phyloP scores from a whole-genome alignment of 2,329 filamentous ascomycete genomes.

The Chrysosporium keratinophilum region DNA sequence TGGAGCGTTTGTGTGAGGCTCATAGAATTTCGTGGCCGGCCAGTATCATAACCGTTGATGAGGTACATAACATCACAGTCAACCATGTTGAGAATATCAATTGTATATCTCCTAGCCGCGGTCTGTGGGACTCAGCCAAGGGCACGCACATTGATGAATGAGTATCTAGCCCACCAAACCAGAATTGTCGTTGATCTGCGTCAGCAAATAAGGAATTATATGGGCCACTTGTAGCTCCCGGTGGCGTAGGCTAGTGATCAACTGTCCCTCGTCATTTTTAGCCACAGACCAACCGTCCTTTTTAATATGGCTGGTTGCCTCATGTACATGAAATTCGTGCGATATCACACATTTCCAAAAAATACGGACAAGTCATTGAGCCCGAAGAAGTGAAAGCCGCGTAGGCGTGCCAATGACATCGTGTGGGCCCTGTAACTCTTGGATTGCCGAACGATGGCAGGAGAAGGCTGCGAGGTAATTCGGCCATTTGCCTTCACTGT shows the following conservation, averaged over 20 bases:
- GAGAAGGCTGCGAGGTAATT: slow-evolving; percentile 17
- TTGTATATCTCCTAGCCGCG: slow-evolving; percentile 25
- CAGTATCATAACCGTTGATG: slow-evolving; percentile 32
- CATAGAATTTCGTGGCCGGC: slow-evolving; percentile 9
- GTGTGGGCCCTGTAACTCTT: slow-evolving; percentile 7
- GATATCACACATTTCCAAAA: slow-evolving; percentile 18
- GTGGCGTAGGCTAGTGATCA: slow-evolving; percentile 11
- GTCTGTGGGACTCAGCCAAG: slow-evolving; percentile 11
- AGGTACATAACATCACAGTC: slow-evolving; percentile 28
- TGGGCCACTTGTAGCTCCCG: slow-evolving; percentile 17
- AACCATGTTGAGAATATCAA: slow-evolving; percentile 36
- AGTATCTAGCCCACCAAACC: neutral
- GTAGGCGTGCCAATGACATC: slow-evolving; percentile 13
- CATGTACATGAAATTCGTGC: slow-evolving; percentile 15
- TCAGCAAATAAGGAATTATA: slow-evolving; percentile 19
- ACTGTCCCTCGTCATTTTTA: slow-evolving; percentile 17
- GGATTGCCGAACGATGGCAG: slow-evolving; percentile 15
- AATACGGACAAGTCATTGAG: slow-evolving; percentile 13
- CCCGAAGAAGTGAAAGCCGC: slow-evolving; percentile 14
- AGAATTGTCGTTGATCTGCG: slow-evolving; percentile 11
- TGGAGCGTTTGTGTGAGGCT: slow-evolving; percentile 6
- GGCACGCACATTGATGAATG: neutral
- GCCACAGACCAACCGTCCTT: neutral
- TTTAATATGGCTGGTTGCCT: slow-evolving; percentile 14
- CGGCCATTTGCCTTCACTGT: slow-evolving; percentile 15